phyloP scores from a whole-genome alignment of 2,329 filamentous ascomycete genomes.

The Pyrenophora teres region DNA sequence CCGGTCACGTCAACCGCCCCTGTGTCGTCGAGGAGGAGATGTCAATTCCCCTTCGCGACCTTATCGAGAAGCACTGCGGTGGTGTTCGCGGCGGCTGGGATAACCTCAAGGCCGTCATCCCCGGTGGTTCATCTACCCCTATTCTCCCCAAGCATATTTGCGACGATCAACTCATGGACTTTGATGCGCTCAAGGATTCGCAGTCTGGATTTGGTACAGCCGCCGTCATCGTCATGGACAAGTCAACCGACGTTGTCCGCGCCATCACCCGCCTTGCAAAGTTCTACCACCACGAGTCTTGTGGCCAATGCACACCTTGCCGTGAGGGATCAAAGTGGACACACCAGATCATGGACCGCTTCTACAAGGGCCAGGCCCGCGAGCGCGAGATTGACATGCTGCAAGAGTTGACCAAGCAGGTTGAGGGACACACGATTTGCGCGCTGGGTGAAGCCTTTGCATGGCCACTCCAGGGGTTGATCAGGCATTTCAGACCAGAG shows the following conservation, averaged over 20 bases:
- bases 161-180: constrained; percentile 98
- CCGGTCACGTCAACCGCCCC: constrained; percentile 98
- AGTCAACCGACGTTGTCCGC: constrained; percentile 93
- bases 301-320: constrained; percentile 99
- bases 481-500: constrained; percentile 96
- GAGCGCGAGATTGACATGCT: constrained; percentile 98
- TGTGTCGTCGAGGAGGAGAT: constrained; percentile 99
- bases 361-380: constrained; percentile 87
- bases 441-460: constrained; percentile 97
- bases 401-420: constrained; percentile 98
- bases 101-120: constrained; percentile 93
- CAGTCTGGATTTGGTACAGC: constrained; percentile 97
- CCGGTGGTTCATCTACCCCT: constrained; percentile 93
- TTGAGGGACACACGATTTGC: constrained; percentile 98
- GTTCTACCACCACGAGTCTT: constrained; percentile 98
- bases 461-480: constrained; percentile 97
- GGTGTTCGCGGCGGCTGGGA: constrained; percentile 97
- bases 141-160: constrained; percentile 89
- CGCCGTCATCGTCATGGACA: constrained; percentile 98
- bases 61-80: constrained; percentile 98
- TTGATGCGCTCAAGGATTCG: constrained; percentile 95
- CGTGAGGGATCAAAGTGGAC: constrained; percentile 99
- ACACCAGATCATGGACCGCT: constrained; percentile 96
- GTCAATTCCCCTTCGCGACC: constrained; percentile 92
- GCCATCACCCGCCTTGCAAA: constrained; percentile 90